Percentiles rank a stretch among this genome's conserved stretches.
These are phyloP conservation scores for Blumeria graminis DNA, from an alignment of 2,329 filamentous ascomycete species.

Conservation along the genomic window DNA sequence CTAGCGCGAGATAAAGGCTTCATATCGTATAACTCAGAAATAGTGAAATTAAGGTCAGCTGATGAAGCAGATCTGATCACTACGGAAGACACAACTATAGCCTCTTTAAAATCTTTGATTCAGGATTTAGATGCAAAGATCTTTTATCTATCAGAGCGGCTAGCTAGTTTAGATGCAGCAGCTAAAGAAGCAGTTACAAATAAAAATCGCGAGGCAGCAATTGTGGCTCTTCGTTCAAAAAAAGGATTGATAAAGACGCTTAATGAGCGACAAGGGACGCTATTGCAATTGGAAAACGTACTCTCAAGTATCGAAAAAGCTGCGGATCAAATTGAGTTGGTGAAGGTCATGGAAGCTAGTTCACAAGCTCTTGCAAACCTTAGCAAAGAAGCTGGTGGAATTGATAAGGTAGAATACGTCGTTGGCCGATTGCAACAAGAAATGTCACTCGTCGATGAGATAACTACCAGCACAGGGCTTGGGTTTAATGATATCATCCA, in stretches of 20 bases:
- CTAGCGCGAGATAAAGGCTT: conserved; percentile 40
- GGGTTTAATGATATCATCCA: conserved; percentile 6
- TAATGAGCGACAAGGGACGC: conserved; percentile 42
- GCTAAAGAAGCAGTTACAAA: conserved; percentile 46
- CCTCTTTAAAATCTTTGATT: conserved; percentile 59
- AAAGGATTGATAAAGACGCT: conserved; percentile 59
- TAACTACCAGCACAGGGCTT: conserved; percentile 54
- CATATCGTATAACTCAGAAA: conserved; percentile 36
- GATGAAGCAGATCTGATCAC: conserved; percentile 33
- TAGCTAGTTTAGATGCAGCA: conserved; percentile 36
- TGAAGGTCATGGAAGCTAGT: conserved; percentile 61
- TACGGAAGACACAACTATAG: conserved; percentile 58
- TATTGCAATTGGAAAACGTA: conserved; percentile 63
- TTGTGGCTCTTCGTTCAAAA: conserved; percentile 58
- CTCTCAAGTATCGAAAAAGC: conserved; percentile 70
- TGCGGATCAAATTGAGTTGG: conserved; percentile 58
- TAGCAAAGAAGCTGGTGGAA: conserved; percentile 55
- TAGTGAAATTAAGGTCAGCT: conserved; percentile 46
- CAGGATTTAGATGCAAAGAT: conserved; percentile 52
- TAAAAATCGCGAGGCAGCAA: conserved; percentile 52
- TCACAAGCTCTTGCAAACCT: conserved; percentile 46
- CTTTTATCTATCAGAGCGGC: conserved; percentile 36
- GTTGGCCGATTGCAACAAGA: conserved; percentile 55
- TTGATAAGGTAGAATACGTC: conserved; percentile 49
- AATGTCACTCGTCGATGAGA: conserved; percentile 62